Conservation (phyloP, 2,329 filamentous ascomycete species). For the Colletotrichum siamense region DNA sequence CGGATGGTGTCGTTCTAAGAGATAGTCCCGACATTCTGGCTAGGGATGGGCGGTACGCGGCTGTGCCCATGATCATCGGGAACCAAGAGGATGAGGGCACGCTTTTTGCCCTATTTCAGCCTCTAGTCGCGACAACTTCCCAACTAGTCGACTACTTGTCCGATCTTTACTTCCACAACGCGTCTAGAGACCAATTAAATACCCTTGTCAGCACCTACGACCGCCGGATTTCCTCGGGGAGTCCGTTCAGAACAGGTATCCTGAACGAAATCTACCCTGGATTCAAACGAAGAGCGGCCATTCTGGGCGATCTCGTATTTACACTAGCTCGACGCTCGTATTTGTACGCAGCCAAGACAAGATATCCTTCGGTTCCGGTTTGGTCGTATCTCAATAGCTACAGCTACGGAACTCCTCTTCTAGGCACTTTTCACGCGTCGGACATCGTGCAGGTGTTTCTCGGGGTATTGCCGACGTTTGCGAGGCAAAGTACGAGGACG, state of each 20-base stretch:
- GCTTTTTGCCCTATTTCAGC: conserved; percentile 72
- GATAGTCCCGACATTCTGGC: conserved; percentile 67
- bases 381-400: conserved; percentile 83
- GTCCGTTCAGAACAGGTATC: conserved; percentile 72
- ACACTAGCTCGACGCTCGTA: conserved; percentile 73
- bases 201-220: conserved; percentile 69
- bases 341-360: conserved; percentile 50
- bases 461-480: conserved; percentile 67
- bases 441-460: conserved; percentile 75
- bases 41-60: conserved; percentile 51
- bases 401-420: conserved; percentile 70
- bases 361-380: conserved; percentile 62
- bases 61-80: conserved; percentile 64
- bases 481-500: conserved; percentile 62
- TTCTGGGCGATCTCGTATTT: conserved; percentile 78
- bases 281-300: conserved; percentile 78
- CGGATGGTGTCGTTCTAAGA: conserved; percentile 68
- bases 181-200: conserved; percentile 55
- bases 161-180: conserved; percentile 63
- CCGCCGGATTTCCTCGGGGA: conserved; percentile 61
- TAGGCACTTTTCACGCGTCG: conserved; percentile 78
- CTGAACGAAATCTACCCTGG: conserved; percentile 78
- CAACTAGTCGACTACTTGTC: conserved; percentile 68
- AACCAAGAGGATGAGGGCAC: conserved; percentile 85
- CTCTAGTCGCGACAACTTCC: conserved; percentile 67